A percentile compares a stretch with the other conserved stretches of the same genome.
These are phyloP conservation scores for Juglanconis oblonga DNA, from an alignment of 2,329 filamentous ascomycete genomes.

Conservation along the genomic window DNA sequence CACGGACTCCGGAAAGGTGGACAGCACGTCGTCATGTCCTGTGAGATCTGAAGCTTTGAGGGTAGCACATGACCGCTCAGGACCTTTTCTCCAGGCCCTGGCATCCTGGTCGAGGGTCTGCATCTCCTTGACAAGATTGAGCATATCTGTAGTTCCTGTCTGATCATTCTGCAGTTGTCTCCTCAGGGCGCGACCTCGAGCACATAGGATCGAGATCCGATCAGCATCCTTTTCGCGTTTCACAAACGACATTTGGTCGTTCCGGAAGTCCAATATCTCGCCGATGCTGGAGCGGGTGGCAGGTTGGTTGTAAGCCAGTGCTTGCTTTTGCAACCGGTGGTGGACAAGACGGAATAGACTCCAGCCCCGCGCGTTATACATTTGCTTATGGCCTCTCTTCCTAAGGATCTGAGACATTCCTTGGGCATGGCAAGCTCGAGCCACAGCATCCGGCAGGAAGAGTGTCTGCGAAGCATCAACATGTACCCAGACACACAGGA, in stretches of 20 bases:
- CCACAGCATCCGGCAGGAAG: conserved; percentile 26
- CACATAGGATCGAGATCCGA: conserved; percentile 28
- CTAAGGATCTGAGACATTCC: conserved; percentile 39
- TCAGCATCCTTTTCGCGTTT: conserved; percentile 28
- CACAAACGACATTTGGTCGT: conserved; percentile 26
- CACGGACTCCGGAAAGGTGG: conserved; percentile 24
- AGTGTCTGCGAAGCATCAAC: conserved; percentile 26
- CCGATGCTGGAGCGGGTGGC: conserved; percentile 27
- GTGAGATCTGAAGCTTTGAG: conserved; percentile 22
- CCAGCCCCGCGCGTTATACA: conserved; percentile 36
- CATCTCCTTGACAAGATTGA: conserved; percentile 30
- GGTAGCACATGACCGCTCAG: conserved; percentile 32
- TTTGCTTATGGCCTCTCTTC: conserved; percentile 31
- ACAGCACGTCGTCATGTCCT: not conserved
- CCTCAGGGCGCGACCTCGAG: conserved; percentile 29
- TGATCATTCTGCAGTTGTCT: conserved; percentile 11
- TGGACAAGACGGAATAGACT: conserved; percentile 37
- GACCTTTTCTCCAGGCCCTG: conserved; percentile 28
- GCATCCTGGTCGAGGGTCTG: conserved; percentile 29
- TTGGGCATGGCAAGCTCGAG: conserved; percentile 32
- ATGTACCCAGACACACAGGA: not conserved
- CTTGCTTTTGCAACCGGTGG: conserved; percentile 37
- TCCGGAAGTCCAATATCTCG: conserved; percentile 29
- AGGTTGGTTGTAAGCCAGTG: conserved; percentile 28
- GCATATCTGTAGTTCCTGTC: conserved; percentile 13